Conservation (phyloP, 2,329 filamentous ascomycete genomes). For the Arthrobotrys sphaeroides region DNA sequence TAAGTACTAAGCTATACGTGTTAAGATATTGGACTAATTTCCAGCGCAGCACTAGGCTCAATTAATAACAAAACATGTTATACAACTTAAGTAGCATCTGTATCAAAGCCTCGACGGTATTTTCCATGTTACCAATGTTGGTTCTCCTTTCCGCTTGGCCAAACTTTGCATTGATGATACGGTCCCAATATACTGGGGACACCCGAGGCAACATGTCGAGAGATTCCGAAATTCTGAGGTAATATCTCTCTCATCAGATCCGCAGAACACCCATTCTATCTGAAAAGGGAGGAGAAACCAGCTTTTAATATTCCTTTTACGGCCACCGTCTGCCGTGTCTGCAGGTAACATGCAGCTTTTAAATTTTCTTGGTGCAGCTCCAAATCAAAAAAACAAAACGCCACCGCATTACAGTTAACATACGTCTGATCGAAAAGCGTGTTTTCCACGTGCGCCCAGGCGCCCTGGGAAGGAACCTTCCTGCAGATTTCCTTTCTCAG, state of each 20-base stretch:
- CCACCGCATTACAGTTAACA: constrained; percentile 41
- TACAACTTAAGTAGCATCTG: neutral
- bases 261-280: neutral
- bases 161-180: neutral
- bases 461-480: constrained; percentile 39
- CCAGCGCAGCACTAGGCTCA: constrained; percentile 16
- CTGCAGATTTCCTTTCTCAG: constrained; percentile 36
- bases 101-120: constrained; percentile 10
- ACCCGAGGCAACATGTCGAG: neutral
- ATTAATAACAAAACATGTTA: constrained; percentile 13
- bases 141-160: constrained; percentile 2
- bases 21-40: constrained; percentile 33
- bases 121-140: neutral
- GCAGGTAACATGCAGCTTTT: constrained; percentile 8
- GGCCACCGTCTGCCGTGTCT: constrained; percentile 6
- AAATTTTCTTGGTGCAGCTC: neutral
- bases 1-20: constrained; percentile 1
- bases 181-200: neutral
- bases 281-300: neutral
- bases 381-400: constrained; percentile 11
- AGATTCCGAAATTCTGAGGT: constrained; percentile 9
- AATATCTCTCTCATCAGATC: neutral
- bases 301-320: constrained; percentile 5
- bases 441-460: constrained; percentile 52
- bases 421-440: constrained; percentile 52